These are phyloP conservation scores for Neonectria neomacrospora DNA, from an alignment of 2,329 filamentous ascomycete genomes.

Conservation along the genomic window DNA sequence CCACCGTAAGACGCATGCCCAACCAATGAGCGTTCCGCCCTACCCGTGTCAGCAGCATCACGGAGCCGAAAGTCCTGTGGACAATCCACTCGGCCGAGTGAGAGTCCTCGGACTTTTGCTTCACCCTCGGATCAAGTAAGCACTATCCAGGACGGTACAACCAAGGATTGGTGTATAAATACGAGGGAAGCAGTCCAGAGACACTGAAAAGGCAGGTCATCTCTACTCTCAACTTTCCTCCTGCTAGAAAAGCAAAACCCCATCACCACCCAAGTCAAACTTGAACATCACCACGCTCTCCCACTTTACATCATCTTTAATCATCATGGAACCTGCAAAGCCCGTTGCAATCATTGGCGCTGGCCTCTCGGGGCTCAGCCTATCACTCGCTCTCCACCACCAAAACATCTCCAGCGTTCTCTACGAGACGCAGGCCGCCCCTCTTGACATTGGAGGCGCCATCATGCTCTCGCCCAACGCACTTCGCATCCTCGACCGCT, in stretches of 20 bases:
- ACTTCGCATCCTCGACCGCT: conserved; percentile 61
- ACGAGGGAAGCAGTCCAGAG: neutral
- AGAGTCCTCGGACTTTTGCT: neutral
- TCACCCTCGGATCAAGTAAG: neutral
- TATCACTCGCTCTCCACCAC: conserved; percentile 65
- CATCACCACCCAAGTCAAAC: neutral
- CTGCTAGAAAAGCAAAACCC: neutral
- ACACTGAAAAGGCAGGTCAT: neutral
- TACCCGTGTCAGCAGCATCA: neutral
- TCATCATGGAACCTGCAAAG: conserved; percentile 28
- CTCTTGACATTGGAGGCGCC: conserved; percentile 62
- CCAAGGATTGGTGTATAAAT: neutral
- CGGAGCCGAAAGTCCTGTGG: neutral
- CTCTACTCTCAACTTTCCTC: neutral
- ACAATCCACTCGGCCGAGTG: conserved; percentile 5
- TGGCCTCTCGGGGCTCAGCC: conserved; percentile 60
- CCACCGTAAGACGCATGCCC: neutral
- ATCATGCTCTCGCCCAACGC: conserved; percentile 71
- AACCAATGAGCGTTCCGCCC: neutral
- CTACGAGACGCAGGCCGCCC: conserved; percentile 60
- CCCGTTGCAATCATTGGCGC: conserved; percentile 48
- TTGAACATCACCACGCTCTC: neutral
- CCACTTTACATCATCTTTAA: neutral
- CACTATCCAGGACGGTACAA: neutral
- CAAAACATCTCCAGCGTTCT: conserved; percentile 61